Evolutionary conservation across 495 filamentous ascomycete species (phyloP), one percentile per base, ranked within the genome.

Genomic region (Bacidia rubella): DNA sequence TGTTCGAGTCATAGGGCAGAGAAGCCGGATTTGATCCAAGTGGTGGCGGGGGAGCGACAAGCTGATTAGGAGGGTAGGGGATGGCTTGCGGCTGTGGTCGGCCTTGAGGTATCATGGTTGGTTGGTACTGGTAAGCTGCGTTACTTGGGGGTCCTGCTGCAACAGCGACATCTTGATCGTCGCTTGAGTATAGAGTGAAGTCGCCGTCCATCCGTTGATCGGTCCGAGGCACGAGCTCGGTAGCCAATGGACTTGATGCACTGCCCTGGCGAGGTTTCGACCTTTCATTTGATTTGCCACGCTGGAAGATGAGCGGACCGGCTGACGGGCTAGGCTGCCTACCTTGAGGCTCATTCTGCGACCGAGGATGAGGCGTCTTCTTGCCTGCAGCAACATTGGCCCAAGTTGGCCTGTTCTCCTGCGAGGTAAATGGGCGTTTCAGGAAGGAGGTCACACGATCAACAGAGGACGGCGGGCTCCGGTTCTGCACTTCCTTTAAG

Each of bases 401-500:
- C 54, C 58, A 66, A 2, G 57, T 57, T 39, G 56, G 51, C 23
- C 20, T 44, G n/a, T 38, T 38, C 11, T 38, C 29, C 0, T 57
- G 44, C 1, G 44, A 48, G n/a, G 23, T 46, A 45, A 45, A 44
- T 25, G 51, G 47, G 24, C 54, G 47, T 44, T 50, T 53, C 19
- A 49, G 57, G 15, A 58, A 26, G 1, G 55, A 52, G 5, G 46
- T 46, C 21, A 57, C 38, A 20, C 52, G 41, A 20, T 22, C 43
- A 48, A 51, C 29, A 26, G 54, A 54, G 19, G 55, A 32, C 12
- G 70, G 63, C 10, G 66, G 61, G 46, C 65, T 74, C 11, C 58
- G 61, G 12, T 64, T 56, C 21, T 71, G 68, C 15, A 74, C 66
- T 1, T 70, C 65, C 1, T 66, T 57, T 3, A 76, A 59, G 3